phyloP scores from a whole-genome alignment of 805 yeast species.

The Starmerella apicola region DNA sequence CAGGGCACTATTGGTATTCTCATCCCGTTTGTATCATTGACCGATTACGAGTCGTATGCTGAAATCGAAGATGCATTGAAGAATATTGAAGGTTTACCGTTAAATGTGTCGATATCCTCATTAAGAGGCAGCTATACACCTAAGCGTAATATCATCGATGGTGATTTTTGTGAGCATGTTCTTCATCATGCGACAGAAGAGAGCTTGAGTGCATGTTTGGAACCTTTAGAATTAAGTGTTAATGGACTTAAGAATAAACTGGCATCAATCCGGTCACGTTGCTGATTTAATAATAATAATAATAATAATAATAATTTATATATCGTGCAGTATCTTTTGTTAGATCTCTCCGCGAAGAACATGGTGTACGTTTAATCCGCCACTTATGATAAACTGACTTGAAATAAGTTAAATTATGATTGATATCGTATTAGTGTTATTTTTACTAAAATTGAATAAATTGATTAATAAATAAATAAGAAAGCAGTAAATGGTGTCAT shows the following conservation, averaged over 20 bases:
- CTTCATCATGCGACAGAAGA: constrained; percentile 19
- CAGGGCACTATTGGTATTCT: constrained; percentile 73
- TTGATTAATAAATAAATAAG: not conserved
- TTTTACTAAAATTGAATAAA: too few species aligned
- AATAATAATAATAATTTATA: not conserved
- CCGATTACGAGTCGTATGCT: constrained; percentile 49
- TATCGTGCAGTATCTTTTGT: too few species aligned
- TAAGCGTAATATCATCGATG: constrained; percentile 64
- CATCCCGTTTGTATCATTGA: constrained; percentile 49
- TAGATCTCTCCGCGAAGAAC: too few species aligned
- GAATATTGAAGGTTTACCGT: constrained; percentile 12
- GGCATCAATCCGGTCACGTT: not conserved
- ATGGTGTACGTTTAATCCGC: too few species aligned
- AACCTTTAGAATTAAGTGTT: constrained; percentile 24
- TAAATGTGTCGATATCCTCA: constrained; percentile 23
- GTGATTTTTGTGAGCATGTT: constrained; percentile 66
- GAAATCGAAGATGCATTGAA: constrained; percentile 38
- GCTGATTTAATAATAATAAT: not conserved
- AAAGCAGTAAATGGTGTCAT: not conserved
- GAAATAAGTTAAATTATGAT: too few species aligned
- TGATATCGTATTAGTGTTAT: too few species aligned
- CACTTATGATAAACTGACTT: too few species aligned
- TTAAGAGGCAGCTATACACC: constrained; percentile 79
- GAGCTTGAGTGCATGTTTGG: constrained; percentile 23
- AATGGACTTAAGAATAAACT: constrained; percentile 19